phyloP scores from a whole-genome alignment of 75 land plant genomes.

The Sequoia sempervirens region DNA sequence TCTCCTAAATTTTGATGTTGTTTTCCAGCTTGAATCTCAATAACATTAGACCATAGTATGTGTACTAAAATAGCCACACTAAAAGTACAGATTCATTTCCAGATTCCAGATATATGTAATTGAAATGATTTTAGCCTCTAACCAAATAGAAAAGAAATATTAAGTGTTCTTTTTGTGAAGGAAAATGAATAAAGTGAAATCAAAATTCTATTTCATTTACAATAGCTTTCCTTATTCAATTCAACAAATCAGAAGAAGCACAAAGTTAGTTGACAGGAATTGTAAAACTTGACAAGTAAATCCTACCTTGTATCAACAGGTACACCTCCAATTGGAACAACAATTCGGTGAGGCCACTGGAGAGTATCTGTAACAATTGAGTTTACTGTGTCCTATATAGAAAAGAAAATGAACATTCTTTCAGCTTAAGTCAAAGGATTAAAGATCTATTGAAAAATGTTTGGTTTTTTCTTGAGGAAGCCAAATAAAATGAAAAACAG shows the following conservation, averaged over 20 bases:
- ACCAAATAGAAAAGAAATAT: background rate
- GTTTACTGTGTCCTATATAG: slow-evolving; percentile 65
- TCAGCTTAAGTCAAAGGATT: background rate
- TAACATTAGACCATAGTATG: background rate
- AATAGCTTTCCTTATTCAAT: background rate
- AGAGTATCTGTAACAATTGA: slow-evolving; percentile 66
- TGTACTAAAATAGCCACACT: background rate
- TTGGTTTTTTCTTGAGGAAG: background rate
- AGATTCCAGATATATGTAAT: background rate
- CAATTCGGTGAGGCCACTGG: slow-evolving; percentile 98
- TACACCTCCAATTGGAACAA: slow-evolving; percentile 85
- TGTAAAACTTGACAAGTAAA: background rate
- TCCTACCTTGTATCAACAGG: slow-evolving; percentile 82
- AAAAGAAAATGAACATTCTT: background rate
- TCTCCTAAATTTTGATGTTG: background rate
- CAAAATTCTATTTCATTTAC: background rate
- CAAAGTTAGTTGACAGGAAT: background rate
- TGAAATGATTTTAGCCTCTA: background rate
- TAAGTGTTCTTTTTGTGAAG: background rate
- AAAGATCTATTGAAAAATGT: background rate
- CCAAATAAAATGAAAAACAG: background rate
- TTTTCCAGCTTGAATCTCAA: background rate
- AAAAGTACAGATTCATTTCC: background rate
- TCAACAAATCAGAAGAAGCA: background rate
- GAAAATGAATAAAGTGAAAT: background rate